Evolutionary conservation across 1,284 basidiomycete genomes (phyloP).

Genomic region (Melampsora americana): DNA sequence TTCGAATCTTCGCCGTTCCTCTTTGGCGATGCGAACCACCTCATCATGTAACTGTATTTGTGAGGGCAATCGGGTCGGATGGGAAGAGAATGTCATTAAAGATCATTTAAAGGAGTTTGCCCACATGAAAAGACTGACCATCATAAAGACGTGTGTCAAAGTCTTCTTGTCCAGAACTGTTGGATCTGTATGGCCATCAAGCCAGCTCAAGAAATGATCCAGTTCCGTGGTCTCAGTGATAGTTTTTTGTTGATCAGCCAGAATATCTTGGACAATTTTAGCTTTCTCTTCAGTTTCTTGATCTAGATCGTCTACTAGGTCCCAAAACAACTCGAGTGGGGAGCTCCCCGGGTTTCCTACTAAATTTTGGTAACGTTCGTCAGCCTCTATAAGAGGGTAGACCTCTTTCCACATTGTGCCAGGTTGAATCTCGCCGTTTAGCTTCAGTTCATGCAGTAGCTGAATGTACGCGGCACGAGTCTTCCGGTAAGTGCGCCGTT

Average conservation of each 20-base stretch:
- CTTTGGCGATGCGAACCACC: constrained; percentile 65
- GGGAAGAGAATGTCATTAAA: background rate
- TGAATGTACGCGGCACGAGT: constrained; percentile 79
- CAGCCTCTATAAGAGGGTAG: constrained; percentile 70
- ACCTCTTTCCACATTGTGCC: constrained; percentile 86
- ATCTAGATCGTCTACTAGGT: constrained; percentile 79
- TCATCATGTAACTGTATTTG: constrained; percentile 65
- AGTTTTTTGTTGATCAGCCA: constrained; percentile 61
- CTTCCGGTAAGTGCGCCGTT: constrained; percentile 75
- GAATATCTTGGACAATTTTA: constrained; percentile 62
- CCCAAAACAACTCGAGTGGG: constrained; percentile 94
- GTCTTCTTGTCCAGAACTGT: constrained; percentile 6
- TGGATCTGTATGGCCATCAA: constrained; percentile 8
- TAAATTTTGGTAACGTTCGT: constrained; percentile 76
- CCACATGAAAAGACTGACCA: constrained; percentile 14
- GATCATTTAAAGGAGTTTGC: background rate
- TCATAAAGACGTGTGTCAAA: constrained; percentile 29
- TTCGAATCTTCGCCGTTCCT: constrained; percentile 75
- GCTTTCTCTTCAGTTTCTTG: constrained; percentile 77
- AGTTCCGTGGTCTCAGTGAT: constrained; percentile 63
- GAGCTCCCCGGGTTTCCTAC: constrained; percentile 88
- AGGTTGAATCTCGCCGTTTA: constrained; percentile 69
- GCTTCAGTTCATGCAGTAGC: constrained; percentile 68
- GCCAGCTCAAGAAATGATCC: constrained; percentile 60
- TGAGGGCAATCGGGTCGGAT: constrained; percentile 34